phyloP scores from a whole-genome alignment of 1,284 basidiomycete species.

The Amylostereum chailletii region DNA sequence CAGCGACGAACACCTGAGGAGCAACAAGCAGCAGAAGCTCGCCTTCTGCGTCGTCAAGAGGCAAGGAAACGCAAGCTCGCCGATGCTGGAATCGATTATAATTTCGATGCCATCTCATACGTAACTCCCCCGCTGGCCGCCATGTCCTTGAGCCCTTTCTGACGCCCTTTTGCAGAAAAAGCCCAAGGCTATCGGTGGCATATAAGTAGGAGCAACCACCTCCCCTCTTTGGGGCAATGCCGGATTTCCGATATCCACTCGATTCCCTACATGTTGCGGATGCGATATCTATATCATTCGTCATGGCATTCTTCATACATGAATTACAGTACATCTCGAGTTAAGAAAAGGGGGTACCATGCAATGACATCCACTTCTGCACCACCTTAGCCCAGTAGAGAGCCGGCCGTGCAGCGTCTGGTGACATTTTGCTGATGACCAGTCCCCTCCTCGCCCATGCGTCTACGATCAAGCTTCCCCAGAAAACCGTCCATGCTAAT shows the following conservation, averaged over 20 bases:
- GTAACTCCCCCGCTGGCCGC: slow-evolving; percentile 29
- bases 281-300: no score
- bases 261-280: no score
- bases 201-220: no score
- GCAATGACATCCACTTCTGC: slow-evolving; percentile 10
- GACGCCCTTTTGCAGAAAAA: no score
- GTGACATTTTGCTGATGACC: slow-evolving; percentile 7
- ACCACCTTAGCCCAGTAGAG: slow-evolving; percentile 11
- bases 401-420: slow-evolving; percentile 8
- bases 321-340: no score
- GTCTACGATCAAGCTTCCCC: background rate
- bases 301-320: no score
- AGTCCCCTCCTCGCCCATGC: background rate
- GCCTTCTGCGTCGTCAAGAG: slow-evolving; percentile 73
- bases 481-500: background rate
- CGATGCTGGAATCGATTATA: slow-evolving; percentile 83
- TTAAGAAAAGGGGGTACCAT: slow-evolving; percentile 7
- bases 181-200: no score
- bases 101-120: slow-evolving; percentile 69
- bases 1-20: slow-evolving; percentile 74
- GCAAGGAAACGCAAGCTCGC: slow-evolving; percentile 75
- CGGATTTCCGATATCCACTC: no score
- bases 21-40: slow-evolving; percentile 56
- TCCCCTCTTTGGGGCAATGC: no score
- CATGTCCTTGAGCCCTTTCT: slow-evolving; percentile 23